Evolutionary conservation across 1,284 basidiomycete species (phyloP).

Genomic region (Ustanciosporium gigantosporum): DNA sequence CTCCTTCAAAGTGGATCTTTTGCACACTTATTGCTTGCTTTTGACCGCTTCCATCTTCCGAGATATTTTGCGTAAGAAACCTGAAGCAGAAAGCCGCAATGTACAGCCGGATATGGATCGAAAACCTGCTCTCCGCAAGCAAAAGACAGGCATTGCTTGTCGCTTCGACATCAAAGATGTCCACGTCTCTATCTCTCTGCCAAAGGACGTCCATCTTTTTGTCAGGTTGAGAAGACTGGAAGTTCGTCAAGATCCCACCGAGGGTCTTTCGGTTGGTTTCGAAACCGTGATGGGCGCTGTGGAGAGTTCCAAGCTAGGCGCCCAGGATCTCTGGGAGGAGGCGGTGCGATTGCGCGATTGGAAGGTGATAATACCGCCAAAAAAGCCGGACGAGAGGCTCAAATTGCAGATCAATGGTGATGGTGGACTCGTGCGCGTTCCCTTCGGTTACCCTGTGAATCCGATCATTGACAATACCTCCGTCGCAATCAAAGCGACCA

Average conservation of each 20-base stretch:
- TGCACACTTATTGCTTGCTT: constrained; percentile 75
- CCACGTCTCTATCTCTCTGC: constrained; percentile 56
- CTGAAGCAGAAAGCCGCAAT: too few relatives aligned
- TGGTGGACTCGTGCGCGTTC: constrained; percentile 75
- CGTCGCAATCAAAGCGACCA: constrained; percentile 63
- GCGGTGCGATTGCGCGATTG: constrained; percentile 71
- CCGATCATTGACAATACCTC: constrained; percentile 61
- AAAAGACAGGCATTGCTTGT: constrained; percentile 13
- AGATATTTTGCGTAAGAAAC: constrained; percentile 39
- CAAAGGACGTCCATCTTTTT: constrained; percentile 53
- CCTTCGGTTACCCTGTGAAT: constrained; percentile 76
- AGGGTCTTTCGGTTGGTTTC: constrained; percentile 48
- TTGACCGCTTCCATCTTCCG: constrained; percentile 70
- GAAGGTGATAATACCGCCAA: constrained; percentile 61
- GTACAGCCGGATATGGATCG: neutral
- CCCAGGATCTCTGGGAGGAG: constrained; percentile 74
- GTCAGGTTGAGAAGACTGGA: constrained; percentile 48
- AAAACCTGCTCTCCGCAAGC: neutral
- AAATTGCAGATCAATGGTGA: constrained; percentile 67
- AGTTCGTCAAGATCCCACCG: constrained; percentile 40
- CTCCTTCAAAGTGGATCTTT: constrained; percentile 68
- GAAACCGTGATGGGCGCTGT: constrained; percentile 64
- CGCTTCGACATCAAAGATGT: constrained; percentile 44
- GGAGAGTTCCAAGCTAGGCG: constrained; percentile 52
- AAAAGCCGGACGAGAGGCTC: constrained; percentile 9